Evolutionary conservation across 139 green algal species (phyloP), one percentile per base, ranked within the genome.

Genomic region (Chlamydomonas schloesseri): DNA sequence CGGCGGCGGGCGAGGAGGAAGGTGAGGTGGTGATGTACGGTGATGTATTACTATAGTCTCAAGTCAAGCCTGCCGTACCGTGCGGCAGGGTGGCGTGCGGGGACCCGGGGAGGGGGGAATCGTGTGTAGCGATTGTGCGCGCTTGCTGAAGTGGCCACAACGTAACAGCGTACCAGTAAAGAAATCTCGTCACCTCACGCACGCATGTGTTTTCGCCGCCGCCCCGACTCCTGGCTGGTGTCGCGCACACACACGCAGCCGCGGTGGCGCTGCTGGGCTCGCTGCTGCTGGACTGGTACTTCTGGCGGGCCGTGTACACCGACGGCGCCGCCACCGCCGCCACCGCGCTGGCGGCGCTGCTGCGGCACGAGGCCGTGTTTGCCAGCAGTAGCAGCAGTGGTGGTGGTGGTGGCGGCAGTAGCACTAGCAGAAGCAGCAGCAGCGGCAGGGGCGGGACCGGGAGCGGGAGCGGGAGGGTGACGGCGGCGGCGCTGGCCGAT

Each of bases 201-300:
- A n/a, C n/a, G n/a, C n/a, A n/a, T n/a, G n/a, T n/a, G n/a, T n/a
- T n/a, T n/a, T n/a, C n/a, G n/a, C n/a, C n/a, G n/a, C n/a, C n/a
- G n/a, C n/a, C n/a, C n/a, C n/a, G n/a, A n/a, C n/a, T n/a, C n/a
- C n/a, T n/a, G n/a, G n/a, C n/a, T n/a, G n/a, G n/a, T n/a, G n/a
- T n/a, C n/a, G n/a, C n/a, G n/a, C 73, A 28, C 17, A 50, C 17
- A 13, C 31, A n/a, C 29, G 0, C 47, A 80, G 73, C 47, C 46
- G 73, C 73, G 20, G 21, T 80, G 8, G 0, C 5, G 0, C 31
- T 80, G 28, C 73, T 80, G 50, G 47, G 50, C 10, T 47, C 50
- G 14, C 50, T 80, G 28, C 46, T 80, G 50, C 73, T 80, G 73
- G 73, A 80, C 47, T 50, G 69, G 13, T 47, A 80, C 73, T 80